These are phyloP conservation scores for Ustanciosporium gigantosporum DNA, from an alignment of 1,284 basidiomycete species.

Conservation along the genomic window DNA sequence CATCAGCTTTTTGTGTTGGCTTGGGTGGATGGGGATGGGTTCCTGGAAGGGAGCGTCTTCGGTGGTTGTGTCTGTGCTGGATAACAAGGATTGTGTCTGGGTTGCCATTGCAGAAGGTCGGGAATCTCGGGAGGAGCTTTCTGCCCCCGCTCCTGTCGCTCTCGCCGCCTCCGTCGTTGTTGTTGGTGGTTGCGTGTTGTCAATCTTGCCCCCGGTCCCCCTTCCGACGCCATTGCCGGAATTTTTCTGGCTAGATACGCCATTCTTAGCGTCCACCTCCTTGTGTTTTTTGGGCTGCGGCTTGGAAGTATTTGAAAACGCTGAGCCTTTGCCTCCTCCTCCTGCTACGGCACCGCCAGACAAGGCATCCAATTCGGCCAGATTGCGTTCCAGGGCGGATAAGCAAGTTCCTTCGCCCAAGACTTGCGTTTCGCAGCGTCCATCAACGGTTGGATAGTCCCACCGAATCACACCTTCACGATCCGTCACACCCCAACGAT, in stretches of 20 bases:
- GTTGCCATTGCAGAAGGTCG: no score
- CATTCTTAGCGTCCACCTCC: no score
- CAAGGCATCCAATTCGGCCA: constrained; percentile 40
- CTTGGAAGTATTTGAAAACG: neutral
- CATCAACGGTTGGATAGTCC: constrained; percentile 42
- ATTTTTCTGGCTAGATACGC: no score
- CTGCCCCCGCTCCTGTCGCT: neutral
- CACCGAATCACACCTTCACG: constrained; percentile 43
- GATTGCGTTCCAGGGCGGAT: constrained; percentile 32
- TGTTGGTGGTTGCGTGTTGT: neutral
- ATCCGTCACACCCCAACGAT: constrained; percentile 36
- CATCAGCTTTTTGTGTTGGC: constrained; percentile 9
- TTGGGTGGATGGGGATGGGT: constrained; percentile 29
- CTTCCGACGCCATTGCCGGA: no score
- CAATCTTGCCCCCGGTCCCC: no score
- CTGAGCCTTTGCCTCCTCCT: no score
- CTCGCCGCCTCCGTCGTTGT: neutral
- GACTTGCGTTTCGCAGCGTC: constrained; percentile 38
- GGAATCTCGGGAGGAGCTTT: neutral
- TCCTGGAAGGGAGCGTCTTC: constrained; percentile 16
- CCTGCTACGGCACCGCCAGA: neutral
- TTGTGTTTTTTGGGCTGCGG: neutral
- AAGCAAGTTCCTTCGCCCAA: constrained; percentile 46
- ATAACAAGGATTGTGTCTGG: no score
- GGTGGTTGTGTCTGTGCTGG: constrained; percentile 3